A percentile compares a stretch with the other conserved stretches of the same genome.
Evolutionary conservation across 441 rosid species (phyloP).

Genomic region (Euphorbia celastroides): DNA sequence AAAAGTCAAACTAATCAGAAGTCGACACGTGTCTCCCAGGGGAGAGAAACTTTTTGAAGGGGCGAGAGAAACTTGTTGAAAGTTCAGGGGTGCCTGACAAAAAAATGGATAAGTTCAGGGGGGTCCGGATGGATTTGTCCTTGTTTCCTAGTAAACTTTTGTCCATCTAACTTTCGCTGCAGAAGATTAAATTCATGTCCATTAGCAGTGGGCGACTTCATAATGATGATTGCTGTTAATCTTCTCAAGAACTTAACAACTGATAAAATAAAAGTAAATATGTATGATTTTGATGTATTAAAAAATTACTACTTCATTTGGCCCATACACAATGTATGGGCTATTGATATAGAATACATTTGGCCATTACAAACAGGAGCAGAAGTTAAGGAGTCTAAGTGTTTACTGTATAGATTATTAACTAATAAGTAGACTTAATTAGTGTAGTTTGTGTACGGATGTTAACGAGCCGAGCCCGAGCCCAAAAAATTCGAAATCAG

Average conservation of each 20-base stretch:
- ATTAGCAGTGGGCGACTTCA: background rate
- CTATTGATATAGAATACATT: background rate
- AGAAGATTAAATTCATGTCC: background rate
- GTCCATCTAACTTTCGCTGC: background rate
- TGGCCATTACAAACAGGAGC: background rate
- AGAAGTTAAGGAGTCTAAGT: background rate
- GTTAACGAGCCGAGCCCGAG: too few species aligned
- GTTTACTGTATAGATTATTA: too few species aligned
- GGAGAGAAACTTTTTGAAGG: too few species aligned
- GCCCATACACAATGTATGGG: background rate
- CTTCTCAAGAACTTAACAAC: background rate
- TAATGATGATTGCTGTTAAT: background rate
- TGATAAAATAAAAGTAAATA: background rate
- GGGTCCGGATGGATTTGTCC: too few species aligned
- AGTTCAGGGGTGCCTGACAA: too few species aligned
- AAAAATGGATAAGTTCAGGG: too few species aligned
- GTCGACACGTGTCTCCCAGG: too few species aligned
- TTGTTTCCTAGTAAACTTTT: background rate
- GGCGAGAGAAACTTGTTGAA: too few species aligned
- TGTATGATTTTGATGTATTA: background rate
- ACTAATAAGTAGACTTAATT: too few species aligned
- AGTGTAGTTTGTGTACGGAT: too few species aligned
- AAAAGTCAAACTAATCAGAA: too few species aligned
- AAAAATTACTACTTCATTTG: background rate
- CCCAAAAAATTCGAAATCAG: too few species aligned